phyloP scores from a whole-genome alignment of 371 early-diverging fungal genomes.

The Haplosporangium sp. region DNA sequence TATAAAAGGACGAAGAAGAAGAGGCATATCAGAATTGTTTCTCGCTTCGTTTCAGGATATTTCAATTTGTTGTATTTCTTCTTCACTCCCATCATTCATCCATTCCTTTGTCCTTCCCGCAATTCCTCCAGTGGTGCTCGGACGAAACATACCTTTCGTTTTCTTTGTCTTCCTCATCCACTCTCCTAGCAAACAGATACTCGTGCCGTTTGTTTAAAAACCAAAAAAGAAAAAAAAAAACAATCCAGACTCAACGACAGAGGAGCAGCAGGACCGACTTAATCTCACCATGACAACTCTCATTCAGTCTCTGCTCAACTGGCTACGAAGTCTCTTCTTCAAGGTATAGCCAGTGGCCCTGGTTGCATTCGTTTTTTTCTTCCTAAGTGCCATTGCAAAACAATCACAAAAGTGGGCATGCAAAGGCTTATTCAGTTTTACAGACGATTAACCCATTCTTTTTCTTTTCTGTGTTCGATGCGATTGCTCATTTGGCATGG shows the following conservation, averaged over 20 bases:
- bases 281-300: conserved; percentile 69
- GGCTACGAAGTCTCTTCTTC: conserved; percentile 94
- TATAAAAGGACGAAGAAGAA: too few relatives aligned
- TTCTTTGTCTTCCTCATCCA: neutral
- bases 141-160: too few relatives aligned
- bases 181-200: neutral
- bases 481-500: neutral
- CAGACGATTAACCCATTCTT: too few relatives aligned
- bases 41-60: too few relatives aligned
- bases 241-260: neutral
- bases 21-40: too few relatives aligned
- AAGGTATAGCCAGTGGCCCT: conserved; percentile 65
- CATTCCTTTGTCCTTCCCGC: too few relatives aligned
- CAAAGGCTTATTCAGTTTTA: too few relatives aligned
- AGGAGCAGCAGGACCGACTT: neutral
- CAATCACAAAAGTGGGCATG: too few relatives aligned
- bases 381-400: neutral
- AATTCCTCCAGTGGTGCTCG: too few relatives aligned
- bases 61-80: too few relatives aligned
- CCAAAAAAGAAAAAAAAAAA: neutral
- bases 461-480: neutral
- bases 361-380: neutral
- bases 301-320: conserved; percentile 83
- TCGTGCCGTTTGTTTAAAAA: neutral
- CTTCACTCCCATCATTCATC: too few relatives aligned